These are phyloP conservation scores for Saraca asoca DNA, from an alignment of 331 rosid species.

Conservation along the genomic window DNA sequence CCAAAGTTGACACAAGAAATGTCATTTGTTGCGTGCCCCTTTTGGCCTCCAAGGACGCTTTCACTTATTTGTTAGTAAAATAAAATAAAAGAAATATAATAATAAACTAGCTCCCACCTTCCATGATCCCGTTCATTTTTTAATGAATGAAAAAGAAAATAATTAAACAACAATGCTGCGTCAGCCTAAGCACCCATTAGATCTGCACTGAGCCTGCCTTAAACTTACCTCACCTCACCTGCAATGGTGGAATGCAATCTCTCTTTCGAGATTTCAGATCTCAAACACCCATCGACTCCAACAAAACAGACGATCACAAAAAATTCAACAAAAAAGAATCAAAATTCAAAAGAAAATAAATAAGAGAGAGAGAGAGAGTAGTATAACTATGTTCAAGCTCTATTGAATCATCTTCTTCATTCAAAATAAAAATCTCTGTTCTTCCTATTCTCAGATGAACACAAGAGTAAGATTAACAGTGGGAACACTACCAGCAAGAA, in stretches of 20 bases:
- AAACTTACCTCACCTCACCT: conserved; percentile 45
- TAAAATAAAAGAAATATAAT: not conserved
- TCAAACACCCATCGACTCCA: conserved; percentile 25
- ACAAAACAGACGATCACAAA: not conserved
- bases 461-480: conserved; percentile 27
- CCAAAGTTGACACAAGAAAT: not conserved
- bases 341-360: not conserved
- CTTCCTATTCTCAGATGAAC: conserved; percentile 29
- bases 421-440: not conserved
- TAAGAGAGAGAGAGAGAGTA: not conserved
- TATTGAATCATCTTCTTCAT: conserved; percentile 30
- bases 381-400: not conserved
- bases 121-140: conserved; percentile 18
- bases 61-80: not conserved
- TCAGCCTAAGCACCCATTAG: conserved; percentile 62
- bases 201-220: conserved; percentile 42
- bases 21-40: conserved; percentile 30
- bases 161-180: conserved; percentile 35
- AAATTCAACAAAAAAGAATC: not conserved
- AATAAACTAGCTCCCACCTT: conserved; percentile 25
- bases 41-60: conserved; percentile 1
- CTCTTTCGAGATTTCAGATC: not conserved
- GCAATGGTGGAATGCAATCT: conserved; percentile 45
- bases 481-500: conserved; percentile 1
- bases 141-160: not conserved